Evolutionary conservation across 1,284 basidiomycete species (phyloP).

Genomic region (Cutaneotrichosporon curvatum): DNA sequence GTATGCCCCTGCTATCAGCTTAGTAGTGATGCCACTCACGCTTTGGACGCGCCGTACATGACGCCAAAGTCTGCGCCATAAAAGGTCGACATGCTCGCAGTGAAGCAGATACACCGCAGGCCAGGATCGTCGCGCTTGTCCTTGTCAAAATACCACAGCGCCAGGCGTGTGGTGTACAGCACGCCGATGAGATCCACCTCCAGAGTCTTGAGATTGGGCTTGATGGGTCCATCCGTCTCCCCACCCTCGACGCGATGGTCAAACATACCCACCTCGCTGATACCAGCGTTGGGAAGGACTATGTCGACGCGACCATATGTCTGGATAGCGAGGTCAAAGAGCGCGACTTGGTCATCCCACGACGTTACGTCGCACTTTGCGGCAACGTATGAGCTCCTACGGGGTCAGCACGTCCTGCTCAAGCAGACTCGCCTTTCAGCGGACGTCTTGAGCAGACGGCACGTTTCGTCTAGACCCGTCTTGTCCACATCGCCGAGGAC

Average conservation of each 20-base stretch:
- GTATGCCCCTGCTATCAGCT: constrained; percentile 6
- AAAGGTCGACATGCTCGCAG: constrained; percentile 10
- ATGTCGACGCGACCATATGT: constrained; percentile 13
- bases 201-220: constrained; percentile 15
- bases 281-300: constrained; percentile 17
- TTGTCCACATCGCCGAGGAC: constrained; percentile 15
- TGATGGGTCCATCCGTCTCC: too few relatives aligned
- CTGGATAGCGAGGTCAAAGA: constrained; percentile 8
- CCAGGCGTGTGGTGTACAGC: constrained; percentile 15
- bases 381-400: not conserved
- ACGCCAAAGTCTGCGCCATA: constrained; percentile 15
- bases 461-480: constrained; percentile 8
- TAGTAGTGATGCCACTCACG: not conserved
- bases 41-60: constrained; percentile 14
- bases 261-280: constrained; percentile 11
- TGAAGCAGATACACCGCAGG: constrained; percentile 7
- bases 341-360: constrained; percentile 18
- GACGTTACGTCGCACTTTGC: constrained; percentile 30
- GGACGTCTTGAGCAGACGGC: not conserved
- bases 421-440: not conserved
- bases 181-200: constrained; percentile 16
- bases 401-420: not conserved
- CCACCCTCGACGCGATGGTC: constrained; percentile 5
- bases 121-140: constrained; percentile 12
- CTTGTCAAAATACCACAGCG: constrained; percentile 13